These are phyloP conservation scores for Caryocar brasiliense DNA, from an alignment of 441 rosid genomes.

Conservation along the genomic window DNA sequence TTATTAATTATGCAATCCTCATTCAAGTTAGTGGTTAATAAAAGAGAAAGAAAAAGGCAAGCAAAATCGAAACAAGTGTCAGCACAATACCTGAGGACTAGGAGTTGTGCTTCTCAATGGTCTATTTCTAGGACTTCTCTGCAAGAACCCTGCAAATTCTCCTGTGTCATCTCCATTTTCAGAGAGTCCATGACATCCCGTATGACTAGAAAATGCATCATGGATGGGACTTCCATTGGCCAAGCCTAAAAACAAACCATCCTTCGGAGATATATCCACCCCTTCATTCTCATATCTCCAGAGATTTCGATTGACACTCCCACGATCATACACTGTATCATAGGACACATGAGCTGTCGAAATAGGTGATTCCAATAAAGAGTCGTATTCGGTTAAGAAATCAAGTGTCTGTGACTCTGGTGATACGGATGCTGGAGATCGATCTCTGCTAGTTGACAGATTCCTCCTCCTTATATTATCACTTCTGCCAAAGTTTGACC, in stretches of 20 bases:
- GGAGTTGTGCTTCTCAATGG: constrained; percentile 45
- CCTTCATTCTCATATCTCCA: constrained; percentile 62
- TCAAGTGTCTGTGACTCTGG: constrained; percentile 78
- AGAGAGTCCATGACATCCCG: constrained; percentile 27
- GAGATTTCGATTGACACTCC: constrained; percentile 61
- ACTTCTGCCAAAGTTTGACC: constrained; percentile 55
- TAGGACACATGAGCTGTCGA: constrained; percentile 39
- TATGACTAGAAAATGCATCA: constrained; percentile 25
- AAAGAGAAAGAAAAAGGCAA: neutral
- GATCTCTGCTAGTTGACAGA: constrained; percentile 17
- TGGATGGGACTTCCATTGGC: constrained; percentile 30
- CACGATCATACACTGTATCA: constrained; percentile 33
- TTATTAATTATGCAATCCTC: no score
- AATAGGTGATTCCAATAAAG: constrained; percentile 58
- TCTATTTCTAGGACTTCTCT: constrained; percentile 35
- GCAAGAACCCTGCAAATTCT: constrained; percentile 61
- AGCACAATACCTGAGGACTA: constrained; percentile 64
- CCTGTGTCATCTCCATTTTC: constrained; percentile 26
- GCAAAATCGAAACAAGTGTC: neutral
- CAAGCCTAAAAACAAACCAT: constrained; percentile 61
- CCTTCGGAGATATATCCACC: constrained; percentile 74
- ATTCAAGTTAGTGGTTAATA: no score
- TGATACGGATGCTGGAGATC: constrained; percentile 46
- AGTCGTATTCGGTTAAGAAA: constrained; percentile 56
- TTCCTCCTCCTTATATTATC: constrained; percentile 28